These are phyloP conservation scores for Saccharomycopsis fibuligera DNA, from an alignment of 805 yeast genomes.

Conservation along the genomic window DNA sequence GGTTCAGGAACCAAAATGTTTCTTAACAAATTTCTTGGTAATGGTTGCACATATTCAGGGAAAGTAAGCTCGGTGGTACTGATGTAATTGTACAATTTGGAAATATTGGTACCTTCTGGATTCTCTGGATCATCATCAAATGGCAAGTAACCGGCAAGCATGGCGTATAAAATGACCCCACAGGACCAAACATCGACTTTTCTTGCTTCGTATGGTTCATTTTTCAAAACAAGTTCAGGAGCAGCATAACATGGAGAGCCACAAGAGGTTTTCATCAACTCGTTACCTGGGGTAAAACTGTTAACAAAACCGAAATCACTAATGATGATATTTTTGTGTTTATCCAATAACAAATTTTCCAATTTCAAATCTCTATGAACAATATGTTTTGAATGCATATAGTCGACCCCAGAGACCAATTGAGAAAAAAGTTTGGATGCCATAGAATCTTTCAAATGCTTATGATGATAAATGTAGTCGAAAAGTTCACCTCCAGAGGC, in stretches of 20 bases:
- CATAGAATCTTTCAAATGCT: slow-evolving; percentile 76
- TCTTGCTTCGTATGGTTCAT: slow-evolving; percentile 81
- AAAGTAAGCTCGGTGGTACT: slow-evolving; percentile 88
- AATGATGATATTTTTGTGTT: slow-evolving; percentile 77
- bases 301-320: slow-evolving; percentile 96
- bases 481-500: slow-evolving; percentile 97
- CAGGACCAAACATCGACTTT: slow-evolving; percentile 97
- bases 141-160: slow-evolving; percentile 95
- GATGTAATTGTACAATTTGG: slow-evolving; percentile 83
- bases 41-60: slow-evolving; percentile 87
- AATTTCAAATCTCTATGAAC: slow-evolving; percentile 82
- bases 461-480: slow-evolving; percentile 81
- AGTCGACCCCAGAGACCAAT: slow-evolving; percentile 87
- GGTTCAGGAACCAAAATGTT: slow-evolving; percentile 85
- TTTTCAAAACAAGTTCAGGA: slow-evolving; percentile 81
- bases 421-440: slow-evolving; percentile 91
- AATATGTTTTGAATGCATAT: slow-evolving; percentile 76
- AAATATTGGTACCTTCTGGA: slow-evolving; percentile 93
- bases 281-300: slow-evolving; percentile 54
- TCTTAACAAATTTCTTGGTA: slow-evolving; percentile 85
- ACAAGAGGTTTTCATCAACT: slow-evolving; percentile 88
- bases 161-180: slow-evolving; percentile 91
- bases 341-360: slow-evolving; percentile 73
- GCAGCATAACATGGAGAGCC: slow-evolving; percentile 99
- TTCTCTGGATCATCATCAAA: slow-evolving; percentile 96